A percentile compares a stretch with the other conserved stretches of the same genome.
Evolutionary conservation across 2,329 filamentous ascomycete species (phyloP).

Genomic region (Talaromyces islandicus): DNA sequence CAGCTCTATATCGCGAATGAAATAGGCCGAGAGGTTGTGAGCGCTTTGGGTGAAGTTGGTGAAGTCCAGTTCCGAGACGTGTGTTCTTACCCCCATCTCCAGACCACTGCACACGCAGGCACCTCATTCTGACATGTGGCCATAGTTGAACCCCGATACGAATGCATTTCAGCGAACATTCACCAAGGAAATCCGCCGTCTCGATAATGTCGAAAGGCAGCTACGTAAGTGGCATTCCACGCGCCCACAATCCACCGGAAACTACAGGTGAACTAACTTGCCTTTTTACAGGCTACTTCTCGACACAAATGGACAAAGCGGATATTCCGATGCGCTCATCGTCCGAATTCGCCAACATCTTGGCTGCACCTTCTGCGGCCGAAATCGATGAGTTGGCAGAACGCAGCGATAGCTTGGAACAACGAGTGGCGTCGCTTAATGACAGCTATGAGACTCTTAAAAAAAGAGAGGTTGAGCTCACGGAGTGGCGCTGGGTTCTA

Average conservation of each 20-base stretch:
- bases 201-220: constrained; percentile 97
- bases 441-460: constrained; percentile 98
- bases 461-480: constrained; percentile 93
- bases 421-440: constrained; percentile 83
- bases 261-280: neutral
- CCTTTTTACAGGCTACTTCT: constrained; percentile 69
- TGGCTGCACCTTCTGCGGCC: constrained; percentile 81
- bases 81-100: constrained; percentile 35
- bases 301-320: constrained; percentile 90
- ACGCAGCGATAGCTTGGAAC: constrained; percentile 85
- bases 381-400: constrained; percentile 96
- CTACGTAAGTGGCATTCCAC: constrained; percentile 61
- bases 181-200: constrained; percentile 91
- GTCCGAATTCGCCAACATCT: constrained; percentile 79
- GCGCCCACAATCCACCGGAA: neutral
- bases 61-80: constrained; percentile 97
- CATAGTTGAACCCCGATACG: constrained; percentile 82
- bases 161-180: constrained; percentile 96
- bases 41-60: constrained; percentile 90
- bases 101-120: neutral
- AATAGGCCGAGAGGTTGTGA: constrained; percentile 96
- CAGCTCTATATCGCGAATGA: constrained; percentile 99
- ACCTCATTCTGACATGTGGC: neutral
- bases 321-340: constrained; percentile 80
- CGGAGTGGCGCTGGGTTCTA: constrained; percentile 97